Evolutionary conservation across 2,329 filamentous ascomycete genomes (phyloP).

Genomic region (Penicillium crustosum): DNA sequence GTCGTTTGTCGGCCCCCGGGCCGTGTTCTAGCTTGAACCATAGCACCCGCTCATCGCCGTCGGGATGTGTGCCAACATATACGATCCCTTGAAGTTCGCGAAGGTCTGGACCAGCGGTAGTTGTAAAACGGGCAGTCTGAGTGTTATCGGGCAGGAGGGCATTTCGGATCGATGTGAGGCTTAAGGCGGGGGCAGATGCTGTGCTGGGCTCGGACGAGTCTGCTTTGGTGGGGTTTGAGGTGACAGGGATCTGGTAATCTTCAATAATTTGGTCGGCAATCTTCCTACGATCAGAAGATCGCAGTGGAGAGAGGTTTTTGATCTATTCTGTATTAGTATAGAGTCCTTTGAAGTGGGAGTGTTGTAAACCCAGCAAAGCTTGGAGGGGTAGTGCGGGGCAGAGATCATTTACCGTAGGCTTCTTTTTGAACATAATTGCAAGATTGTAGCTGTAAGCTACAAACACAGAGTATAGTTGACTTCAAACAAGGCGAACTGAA

Average conservation of each 20-base stretch:
- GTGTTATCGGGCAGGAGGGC: constrained; percentile 63
- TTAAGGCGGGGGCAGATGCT: constrained; percentile 44
- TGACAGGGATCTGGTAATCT: constrained; percentile 57
- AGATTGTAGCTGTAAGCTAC: not conserved
- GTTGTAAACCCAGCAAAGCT: constrained; percentile 1
- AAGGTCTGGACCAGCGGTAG: constrained; percentile 62
- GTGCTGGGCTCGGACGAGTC: constrained; percentile 28
- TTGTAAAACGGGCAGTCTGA: constrained; percentile 63
- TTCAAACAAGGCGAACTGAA: not conserved
- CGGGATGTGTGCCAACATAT: constrained; percentile 61
- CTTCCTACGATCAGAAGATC: constrained; percentile 66
- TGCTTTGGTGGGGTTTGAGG: constrained; percentile 34
- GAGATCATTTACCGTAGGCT: constrained; percentile 52
- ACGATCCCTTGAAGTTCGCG: constrained; percentile 63
- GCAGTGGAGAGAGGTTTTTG: constrained; percentile 65
- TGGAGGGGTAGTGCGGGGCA: constrained; percentile 31
- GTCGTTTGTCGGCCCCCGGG: constrained; percentile 40
- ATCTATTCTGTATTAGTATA: constrained; percentile 46
- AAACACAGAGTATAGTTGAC: no score
- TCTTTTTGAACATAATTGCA: constrained; percentile 62
- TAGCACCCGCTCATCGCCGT: constrained; percentile 59
- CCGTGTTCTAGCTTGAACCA: constrained; percentile 64
- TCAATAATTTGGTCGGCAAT: constrained; percentile 67
- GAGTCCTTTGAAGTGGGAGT: not conserved
- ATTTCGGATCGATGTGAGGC: constrained; percentile 54